Evolutionary conservation across 495 filamentous ascomycete genomes (phyloP), one percentile per base, ranked within the genome.

Genomic region (Aspergillus nanangensis): DNA sequence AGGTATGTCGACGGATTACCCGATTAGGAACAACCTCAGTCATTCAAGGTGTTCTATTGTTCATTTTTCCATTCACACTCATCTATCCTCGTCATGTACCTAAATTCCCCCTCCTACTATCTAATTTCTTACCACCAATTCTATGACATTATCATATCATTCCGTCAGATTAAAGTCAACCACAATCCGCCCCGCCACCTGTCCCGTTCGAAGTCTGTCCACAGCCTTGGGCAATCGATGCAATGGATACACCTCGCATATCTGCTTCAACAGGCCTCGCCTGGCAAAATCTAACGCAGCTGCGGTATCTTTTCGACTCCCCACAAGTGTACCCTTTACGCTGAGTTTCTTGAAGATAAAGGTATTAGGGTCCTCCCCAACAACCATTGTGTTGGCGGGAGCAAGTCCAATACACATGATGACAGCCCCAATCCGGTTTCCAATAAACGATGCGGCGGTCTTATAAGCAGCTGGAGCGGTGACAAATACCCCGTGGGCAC

Each of bases 401-500:
- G 69, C 56, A 0, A 66, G 47, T 27, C 57, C 68, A 40, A 74
- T 69, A 49, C 70, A 75, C 74, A 78, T 76, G 15, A 78, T 53
- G 17, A 58, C 61, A 1, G 56, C 62, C 3, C 71, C 67, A 23
- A 73, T 53, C 3, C 75, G 65, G n/a, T 60, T 45, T 0, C 72
- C 72, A 14, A 72, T 50, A 38, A 58, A 72, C 3, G 57, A 56
- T 0, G 65, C 15, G 2, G 66, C 60, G 41, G 59, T 61, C 31
- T 65, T 66, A 44, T 76, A 77, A 5, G 71, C 70, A 11, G 68
- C 65, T 0, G 67, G 67, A 2, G 75, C 75, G 1, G 71, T 77
- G 20, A 77, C 70, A 22, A 77, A 66, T 0, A 78, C 71, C 0
- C 74, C 72, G 48, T 79, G 74, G 1, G 62, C 74, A 1, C 71